Percentiles rank a stretch among this genome's conserved stretches.
Evolutionary conservation across 257 asterid genomes (phyloP).

Genomic region (Lavandula angustifolia): DNA sequence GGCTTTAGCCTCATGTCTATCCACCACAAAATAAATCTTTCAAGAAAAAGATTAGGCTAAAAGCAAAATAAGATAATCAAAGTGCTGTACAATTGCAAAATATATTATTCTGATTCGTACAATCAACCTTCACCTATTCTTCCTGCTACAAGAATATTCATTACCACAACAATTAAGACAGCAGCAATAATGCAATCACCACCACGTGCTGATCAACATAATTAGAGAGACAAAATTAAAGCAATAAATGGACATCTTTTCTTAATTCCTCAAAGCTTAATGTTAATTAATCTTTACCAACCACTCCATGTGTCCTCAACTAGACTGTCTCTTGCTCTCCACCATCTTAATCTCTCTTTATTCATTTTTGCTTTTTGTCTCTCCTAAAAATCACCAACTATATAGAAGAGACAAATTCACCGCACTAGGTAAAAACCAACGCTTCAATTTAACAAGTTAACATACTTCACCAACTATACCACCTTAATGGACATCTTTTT

Average conservation of each 20-base stretch:
- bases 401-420: too few relatives aligned
- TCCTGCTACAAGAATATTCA: not conserved
- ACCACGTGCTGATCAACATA: not conserved
- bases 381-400: not conserved
- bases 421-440: too few relatives aligned
- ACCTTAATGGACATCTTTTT: too few relatives aligned
- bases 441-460: too few relatives aligned
- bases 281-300: not conserved
- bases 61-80: not conserved
- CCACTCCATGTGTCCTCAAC: conserved; percentile 25
- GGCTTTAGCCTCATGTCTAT: too few relatives aligned
- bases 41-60: too few relatives aligned
- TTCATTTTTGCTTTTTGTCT: not conserved
- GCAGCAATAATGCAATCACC: not conserved
- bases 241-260: not conserved
- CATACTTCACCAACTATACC: too few relatives aligned
- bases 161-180: not conserved
- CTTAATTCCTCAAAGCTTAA: not conserved
- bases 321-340: not conserved
- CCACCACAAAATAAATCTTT: too few relatives aligned
- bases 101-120: not conserved
- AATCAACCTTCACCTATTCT: not conserved
- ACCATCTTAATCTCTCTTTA: not conserved
- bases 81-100: not conserved
- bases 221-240: too few relatives aligned